phyloP scores from a whole-genome alignment of 2,329 filamentous ascomycete genomes.

The Magnaporthales sp. region DNA sequence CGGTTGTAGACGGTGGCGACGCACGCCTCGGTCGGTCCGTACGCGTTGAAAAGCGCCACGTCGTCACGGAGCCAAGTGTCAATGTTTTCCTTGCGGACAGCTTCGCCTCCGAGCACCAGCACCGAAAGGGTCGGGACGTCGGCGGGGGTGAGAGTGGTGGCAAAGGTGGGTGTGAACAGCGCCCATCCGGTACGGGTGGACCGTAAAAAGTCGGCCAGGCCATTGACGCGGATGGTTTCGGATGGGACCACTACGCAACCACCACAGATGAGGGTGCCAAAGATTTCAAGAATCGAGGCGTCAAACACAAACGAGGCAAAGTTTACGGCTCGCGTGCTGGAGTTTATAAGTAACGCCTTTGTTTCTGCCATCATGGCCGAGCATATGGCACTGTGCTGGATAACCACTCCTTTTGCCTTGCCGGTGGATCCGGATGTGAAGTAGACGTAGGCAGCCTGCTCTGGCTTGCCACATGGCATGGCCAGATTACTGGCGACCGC shows the following conservation, averaged over 20 bases:
- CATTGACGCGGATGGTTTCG: constrained; percentile 37
- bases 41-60: constrained; percentile 28
- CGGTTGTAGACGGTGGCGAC: constrained; percentile 12
- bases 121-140: background rate
- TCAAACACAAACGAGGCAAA: constrained; percentile 30
- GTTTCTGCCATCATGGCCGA: background rate
- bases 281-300: constrained; percentile 39
- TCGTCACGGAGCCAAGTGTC: constrained; percentile 10
- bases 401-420: constrained; percentile 37
- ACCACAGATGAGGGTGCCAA: constrained; percentile 45
- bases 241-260: constrained; percentile 52
- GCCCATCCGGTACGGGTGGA: background rate
- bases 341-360: background rate
- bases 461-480: background rate
- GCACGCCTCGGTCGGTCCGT: constrained; percentile 31
- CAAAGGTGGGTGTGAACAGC: background rate
- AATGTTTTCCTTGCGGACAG: background rate
- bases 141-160: background rate
- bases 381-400: background rate
- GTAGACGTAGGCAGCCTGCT: constrained; percentile 29
- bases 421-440: constrained; percentile 52
- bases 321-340: constrained; percentile 6
- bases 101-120: background rate
- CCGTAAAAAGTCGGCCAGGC: constrained; percentile 28
- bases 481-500: background rate